These are phyloP conservation scores for Penicillium psychrofluorescens DNA, from an alignment of 495 filamentous ascomycete genomes.

Conservation along the genomic window DNA sequence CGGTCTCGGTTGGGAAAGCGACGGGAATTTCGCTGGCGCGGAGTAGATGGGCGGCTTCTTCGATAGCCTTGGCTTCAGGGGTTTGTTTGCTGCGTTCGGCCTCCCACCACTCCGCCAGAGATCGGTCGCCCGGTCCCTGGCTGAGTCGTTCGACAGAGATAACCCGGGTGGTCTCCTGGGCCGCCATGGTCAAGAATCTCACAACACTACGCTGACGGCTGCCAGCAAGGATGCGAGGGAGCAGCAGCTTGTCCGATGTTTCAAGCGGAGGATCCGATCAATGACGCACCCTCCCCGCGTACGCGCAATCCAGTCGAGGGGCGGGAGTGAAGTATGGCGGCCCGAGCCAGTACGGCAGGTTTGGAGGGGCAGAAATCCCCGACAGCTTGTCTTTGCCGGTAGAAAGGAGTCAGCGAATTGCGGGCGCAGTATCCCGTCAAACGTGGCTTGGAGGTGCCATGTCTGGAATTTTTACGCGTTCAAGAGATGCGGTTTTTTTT, in stretches of 20 bases:
- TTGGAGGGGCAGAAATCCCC: too few species aligned
- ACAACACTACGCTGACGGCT: constrained; percentile 24
- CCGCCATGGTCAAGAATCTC: constrained; percentile 19
- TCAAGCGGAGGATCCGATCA: constrained; percentile 3
- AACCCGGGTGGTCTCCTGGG: constrained; percentile 25
- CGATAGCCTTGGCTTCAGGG: constrained; percentile 30
- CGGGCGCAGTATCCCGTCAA: not conserved
- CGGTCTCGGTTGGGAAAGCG: constrained; percentile 96
- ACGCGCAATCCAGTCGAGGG: constrained; percentile 10
- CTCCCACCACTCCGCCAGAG: constrained; percentile 41
- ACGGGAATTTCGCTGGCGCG: constrained; percentile 63
- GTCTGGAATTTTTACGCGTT: too few species aligned
- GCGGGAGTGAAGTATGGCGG: constrained; percentile 3
- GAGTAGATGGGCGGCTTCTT: constrained; percentile 54
- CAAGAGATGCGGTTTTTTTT: too few species aligned
- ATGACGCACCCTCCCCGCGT: constrained; percentile 17
- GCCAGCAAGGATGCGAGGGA: constrained; percentile 26
- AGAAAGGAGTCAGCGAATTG: too few species aligned
- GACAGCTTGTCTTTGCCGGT: too few species aligned
- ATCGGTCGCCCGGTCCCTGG: constrained; percentile 28
- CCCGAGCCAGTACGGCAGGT: constrained; percentile 1
- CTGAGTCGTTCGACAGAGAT: constrained; percentile 37
- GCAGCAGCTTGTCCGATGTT: constrained; percentile 25
- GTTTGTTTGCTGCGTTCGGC: constrained; percentile 29
- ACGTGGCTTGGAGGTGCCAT: not conserved